Conservation (phyloP, 176 grass and related monocot species). For the Oryza punctata region DNA sequence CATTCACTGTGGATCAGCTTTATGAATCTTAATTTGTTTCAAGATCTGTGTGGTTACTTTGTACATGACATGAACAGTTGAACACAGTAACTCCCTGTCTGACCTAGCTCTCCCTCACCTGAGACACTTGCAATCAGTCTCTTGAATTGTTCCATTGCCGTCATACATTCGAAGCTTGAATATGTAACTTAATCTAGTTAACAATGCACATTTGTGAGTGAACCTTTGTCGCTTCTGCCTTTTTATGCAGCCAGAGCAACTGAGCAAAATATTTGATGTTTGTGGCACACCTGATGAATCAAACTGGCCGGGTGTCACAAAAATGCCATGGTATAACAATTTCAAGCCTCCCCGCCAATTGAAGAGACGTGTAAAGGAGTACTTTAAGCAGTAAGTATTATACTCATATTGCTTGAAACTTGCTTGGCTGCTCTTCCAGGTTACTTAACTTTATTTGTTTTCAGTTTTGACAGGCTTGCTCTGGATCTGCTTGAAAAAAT, state of each 20-base stretch:
- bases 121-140: not conserved
- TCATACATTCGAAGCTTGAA: not conserved
- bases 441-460: constrained; percentile 14
- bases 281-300: constrained; percentile 90
- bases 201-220: not conserved
- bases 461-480: constrained; percentile 85
- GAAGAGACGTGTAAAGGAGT: constrained; percentile 76
- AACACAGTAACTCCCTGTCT: constrained; percentile 4
- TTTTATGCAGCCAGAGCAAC: constrained; percentile 69
- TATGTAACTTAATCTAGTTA: not conserved
- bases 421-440: not conserved
- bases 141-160: not conserved
- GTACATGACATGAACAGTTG: not conserved
- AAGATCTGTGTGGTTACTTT: not conserved
- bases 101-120: not conserved
- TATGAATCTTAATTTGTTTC: constrained; percentile 2
- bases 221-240: not conserved
- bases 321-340: constrained; percentile 97
- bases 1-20: not conserved
- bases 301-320: constrained; percentile 81
- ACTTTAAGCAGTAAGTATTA: constrained; percentile 84
- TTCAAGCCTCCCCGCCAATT: constrained; percentile 68
- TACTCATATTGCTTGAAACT: constrained; percentile 33
- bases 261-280: constrained; percentile 85
- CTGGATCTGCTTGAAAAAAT: constrained; percentile 85